Percentiles rank a stretch among this genome's conserved stretches.
Evolutionary conservation across 2,329 filamentous ascomycete genomes (phyloP).

Genomic region (Aspergillus cejpii): DNA sequence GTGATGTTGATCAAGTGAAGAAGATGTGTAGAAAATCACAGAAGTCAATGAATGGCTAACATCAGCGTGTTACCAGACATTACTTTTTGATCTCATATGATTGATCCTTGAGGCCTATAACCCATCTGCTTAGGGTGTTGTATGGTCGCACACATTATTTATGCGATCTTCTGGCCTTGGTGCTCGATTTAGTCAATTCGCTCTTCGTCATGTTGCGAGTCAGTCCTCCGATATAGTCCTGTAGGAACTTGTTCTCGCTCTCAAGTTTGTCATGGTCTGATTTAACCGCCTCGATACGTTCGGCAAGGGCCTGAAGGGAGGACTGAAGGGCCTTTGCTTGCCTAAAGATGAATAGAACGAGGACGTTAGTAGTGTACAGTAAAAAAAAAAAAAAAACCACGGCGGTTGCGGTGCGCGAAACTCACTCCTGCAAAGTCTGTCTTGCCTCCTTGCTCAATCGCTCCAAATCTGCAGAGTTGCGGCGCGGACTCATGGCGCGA

Average conservation of each 20-base stretch:
- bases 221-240: conserved; percentile 95
- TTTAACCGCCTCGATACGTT: conserved; percentile 89
- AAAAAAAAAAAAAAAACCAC: too few species aligned
- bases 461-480: conserved; percentile 86
- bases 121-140: conserved; percentile 4
- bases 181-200: conserved; percentile 50
- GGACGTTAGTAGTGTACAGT: neutral
- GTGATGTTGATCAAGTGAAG: neutral
- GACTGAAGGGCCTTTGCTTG: conserved; percentile 85
- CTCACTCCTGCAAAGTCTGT: conserved; percentile 55
- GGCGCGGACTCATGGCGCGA: conserved; percentile 84
- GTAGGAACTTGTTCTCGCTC: conserved; percentile 91
- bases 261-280: conserved; percentile 95
- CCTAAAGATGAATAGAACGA: conserved; percentile 42
- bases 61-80: neutral
- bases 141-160: conserved; percentile 24
- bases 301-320: conserved; percentile 79
- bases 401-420: conserved; percentile 10
- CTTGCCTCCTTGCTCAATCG: conserved; percentile 77
- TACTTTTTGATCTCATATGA: neutral
- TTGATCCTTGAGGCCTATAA: conserved; percentile 2
- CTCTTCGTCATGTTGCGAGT: conserved; percentile 63
- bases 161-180: conserved; percentile 45
- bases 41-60: neutral
- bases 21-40: neutral